Evolutionary conservation across 2,329 filamentous ascomycete genomes (phyloP), one percentile per base, ranked within the genome.

Genomic region (Drechslerella coelobrocha): DNA sequence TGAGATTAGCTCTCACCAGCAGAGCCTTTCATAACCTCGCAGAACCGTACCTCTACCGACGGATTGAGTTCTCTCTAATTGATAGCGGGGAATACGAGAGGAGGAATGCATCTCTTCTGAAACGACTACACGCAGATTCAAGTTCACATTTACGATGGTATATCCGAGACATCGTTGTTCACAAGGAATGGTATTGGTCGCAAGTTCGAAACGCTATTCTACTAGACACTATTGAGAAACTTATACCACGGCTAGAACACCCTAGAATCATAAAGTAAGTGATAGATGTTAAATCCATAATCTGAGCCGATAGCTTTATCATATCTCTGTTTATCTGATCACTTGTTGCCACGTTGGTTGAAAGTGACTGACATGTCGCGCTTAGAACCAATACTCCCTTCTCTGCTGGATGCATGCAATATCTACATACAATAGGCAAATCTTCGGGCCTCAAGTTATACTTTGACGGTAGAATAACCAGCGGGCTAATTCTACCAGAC

Each of bases 341-440:
- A n/a, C n/a, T n/a, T n/a, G n/a, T n/a, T n/a, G n/a, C n/a, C n/a
- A n/a, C n/a, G n/a, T n/a, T n/a, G n/a, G n/a, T n/a, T n/a, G n/a
- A n/a, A n/a, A n/a, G n/a, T n/a, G n/a, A n/a, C n/a, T n/a, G n/a
- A n/a, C n/a, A n/a, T n/a, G n/a, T n/a, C n/a, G n/a, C n/a, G n/a
- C n/a, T n/a, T n/a, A 56, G 53, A 43, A 56, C 53, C n/a, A 56
- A 47, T 17, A 43, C 23, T 9, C 23, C 53, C 3, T 29, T 56
- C 26, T 6, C 37, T 17, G 10, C 53, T 2, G 12, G 31, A 24
- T 56, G 12, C 37, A 45, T 56, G 53, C 31, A 10, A 9, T 29
- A 45, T 19, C n/a, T 56, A 4, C n/a, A 41, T 2, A 6, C 9
- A 9, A 47, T 17, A 19, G n/a, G 51, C 7, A 37, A 5, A 27